These are phyloP conservation scores for Monosporascus cannonballus DNA, from an alignment of 2,329 filamentous ascomycete species.

Conservation along the genomic window DNA sequence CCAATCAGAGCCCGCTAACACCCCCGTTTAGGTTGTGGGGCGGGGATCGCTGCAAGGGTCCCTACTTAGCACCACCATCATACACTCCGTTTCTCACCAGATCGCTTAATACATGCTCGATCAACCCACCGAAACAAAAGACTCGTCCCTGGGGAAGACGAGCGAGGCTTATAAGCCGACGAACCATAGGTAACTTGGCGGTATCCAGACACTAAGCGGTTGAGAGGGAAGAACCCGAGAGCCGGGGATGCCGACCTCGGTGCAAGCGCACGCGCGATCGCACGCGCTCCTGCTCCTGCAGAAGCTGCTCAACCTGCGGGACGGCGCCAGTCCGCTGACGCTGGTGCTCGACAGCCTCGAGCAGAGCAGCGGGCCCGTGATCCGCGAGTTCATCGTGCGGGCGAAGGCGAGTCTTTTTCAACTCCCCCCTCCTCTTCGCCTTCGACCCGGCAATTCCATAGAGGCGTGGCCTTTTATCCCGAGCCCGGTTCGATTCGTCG, in stretches of 20 bases:
- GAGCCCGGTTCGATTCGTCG: too few species aligned
- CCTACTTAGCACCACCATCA: too few species aligned
- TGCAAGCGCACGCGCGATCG: slow-evolving; percentile 65
- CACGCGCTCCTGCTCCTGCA: slow-evolving; percentile 81
- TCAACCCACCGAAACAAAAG: too few species aligned
- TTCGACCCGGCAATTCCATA: neutral
- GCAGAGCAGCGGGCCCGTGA: slow-evolving; percentile 65
- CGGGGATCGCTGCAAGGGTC: neutral
- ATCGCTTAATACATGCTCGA: too few species aligned
- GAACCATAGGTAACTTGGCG: too few species aligned
- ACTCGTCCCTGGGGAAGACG: too few species aligned
- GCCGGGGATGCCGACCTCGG: slow-evolving; percentile 41
- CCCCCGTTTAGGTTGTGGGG: neutral
- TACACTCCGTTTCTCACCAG: too few species aligned
- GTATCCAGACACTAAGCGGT: too few species aligned
- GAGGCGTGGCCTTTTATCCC: too few species aligned
- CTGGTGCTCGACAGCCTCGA: slow-evolving; percentile 80
- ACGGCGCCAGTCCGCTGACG: slow-evolving; percentile 79
- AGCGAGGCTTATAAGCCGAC: too few species aligned
- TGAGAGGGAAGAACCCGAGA: too few species aligned
- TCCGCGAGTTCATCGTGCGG: slow-evolving; percentile 68
- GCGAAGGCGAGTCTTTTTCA: slow-evolving; percentile 53
- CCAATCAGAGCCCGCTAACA: neutral
- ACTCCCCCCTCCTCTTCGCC: neutral
- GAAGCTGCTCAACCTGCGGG: slow-evolving; percentile 71